Base-by-base conservation (phyloP, 495 filamentous ascomycete genomes). In the Eremomyces bilateralis region DNA sequence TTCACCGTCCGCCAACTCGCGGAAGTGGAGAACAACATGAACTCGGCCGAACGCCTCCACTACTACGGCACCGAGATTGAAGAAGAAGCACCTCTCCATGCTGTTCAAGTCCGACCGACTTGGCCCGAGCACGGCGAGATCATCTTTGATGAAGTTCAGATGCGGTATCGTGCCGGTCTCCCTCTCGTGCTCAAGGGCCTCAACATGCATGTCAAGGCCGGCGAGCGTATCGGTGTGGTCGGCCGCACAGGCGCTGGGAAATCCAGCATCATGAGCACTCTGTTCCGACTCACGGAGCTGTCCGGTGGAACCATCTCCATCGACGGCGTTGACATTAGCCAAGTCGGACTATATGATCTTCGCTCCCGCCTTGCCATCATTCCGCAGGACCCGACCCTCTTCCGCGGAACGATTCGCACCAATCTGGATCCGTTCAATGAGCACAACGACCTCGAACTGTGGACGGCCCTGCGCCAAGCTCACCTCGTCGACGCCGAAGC, bases 1-100 rank as follows among this genome's bases (percentile, higher is more conserved):
- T 93, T 91, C 55, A 83, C 82, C 2, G 79, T 95, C 15, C 70
- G 85, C 24, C 88, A 95, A 55, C 65, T 94, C 22, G 84, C 88
- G 21, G 88, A 95, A 51, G 80, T 94, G 15, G 88, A 97, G 52
- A 94, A 93, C 59, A 76, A 79, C 49, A 93, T 97, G 84, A 94
- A 91, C 45, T 71, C 88, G 1, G 85, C 85, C 2, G 85, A 97
- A 50, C 77, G 88, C 20, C 63, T 97, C n/a, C 66, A 80, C 52
- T 80, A 88, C 57, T 97, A 97, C 48, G 84, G 80, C 27, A 82
- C 68, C 3, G 44, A 77, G 35, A 71, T 97, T 2, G 82, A 91
- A 39, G 73, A 90, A 47, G 88, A 97, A 52, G 76, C 81, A 0
- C 80, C 82, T 0, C 60, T 85, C 15, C 73, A 80, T 43, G 65